Percentiles rank a stretch among this genome's conserved stretches.
Evolutionary conservation across 306 rosid genomes (phyloP).

Genomic region (Prunus mira): DNA sequence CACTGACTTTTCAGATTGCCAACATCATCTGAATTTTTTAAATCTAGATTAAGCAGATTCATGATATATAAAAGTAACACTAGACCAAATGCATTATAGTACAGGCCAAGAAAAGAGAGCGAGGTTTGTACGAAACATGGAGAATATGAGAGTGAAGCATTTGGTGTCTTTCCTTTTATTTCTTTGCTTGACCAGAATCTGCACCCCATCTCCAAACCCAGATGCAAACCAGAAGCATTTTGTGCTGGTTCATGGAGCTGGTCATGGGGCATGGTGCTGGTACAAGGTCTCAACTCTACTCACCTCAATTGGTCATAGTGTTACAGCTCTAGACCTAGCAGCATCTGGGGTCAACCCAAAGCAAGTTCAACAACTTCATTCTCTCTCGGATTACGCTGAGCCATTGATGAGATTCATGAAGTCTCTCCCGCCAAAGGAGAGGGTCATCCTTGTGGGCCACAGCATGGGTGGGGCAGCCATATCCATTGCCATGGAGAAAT

Average conservation of each 20-base stretch:
- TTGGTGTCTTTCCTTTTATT: too few relatives aligned
- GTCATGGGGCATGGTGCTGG: constrained; percentile 60
- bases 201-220: too few relatives aligned
- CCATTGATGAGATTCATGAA: constrained; percentile 37
- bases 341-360: constrained; percentile 36
- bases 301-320: constrained; percentile 30
- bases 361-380: background rate
- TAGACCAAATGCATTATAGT: too few relatives aligned
- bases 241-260: constrained; percentile 42
- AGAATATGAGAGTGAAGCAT: too few relatives aligned
- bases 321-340: constrained; percentile 42
- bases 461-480: constrained; percentile 38
- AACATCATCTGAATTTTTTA: too few relatives aligned
- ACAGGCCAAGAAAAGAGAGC: too few relatives aligned
- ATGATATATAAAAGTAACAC: too few relatives aligned
- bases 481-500: constrained; percentile 39
- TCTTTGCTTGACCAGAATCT: too few relatives aligned
- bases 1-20: too few relatives aligned
- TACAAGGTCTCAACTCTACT: constrained; percentile 27
- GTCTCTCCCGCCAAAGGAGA: constrained; percentile 20
- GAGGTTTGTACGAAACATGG: too few relatives aligned
- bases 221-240: constrained; percentile 12
- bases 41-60: too few relatives aligned
- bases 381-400: constrained; percentile 24
- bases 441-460: constrained; percentile 41